Percentiles rank a stretch among this genome's conserved stretches.
phyloP scores from a whole-genome alignment of 2,329 filamentous ascomycete species.

The Fusarium nisikadoi region DNA sequence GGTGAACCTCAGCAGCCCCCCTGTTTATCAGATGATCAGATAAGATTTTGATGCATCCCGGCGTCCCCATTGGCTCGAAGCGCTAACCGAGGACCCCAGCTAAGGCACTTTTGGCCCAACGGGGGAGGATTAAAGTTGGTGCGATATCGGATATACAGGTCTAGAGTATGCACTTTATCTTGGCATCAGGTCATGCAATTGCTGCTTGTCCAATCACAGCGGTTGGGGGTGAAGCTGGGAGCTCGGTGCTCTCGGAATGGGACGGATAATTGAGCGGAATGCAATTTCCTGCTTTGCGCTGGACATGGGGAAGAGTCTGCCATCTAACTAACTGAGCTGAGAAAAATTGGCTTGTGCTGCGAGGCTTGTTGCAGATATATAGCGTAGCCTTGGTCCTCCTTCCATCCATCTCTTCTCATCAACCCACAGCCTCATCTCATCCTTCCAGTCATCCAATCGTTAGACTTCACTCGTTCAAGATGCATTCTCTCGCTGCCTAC shows the following conservation, averaged over 20 bases:
- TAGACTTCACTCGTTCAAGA: slow-evolving; percentile 12
- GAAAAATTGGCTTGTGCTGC: not conserved
- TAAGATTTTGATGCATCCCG: slow-evolving; percentile 37
- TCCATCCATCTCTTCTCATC: not conserved
- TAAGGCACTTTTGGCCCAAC: not conserved
- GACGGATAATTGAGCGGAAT: not conserved
- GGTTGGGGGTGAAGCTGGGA: rapidly evolving
- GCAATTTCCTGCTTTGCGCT: not conserved
- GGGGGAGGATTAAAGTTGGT: not conserved
- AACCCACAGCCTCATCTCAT: not conserved
- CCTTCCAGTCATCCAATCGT: not conserved
- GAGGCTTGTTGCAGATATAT: slow-evolving; percentile 8
- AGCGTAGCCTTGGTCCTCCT: slow-evolving; percentile 1
- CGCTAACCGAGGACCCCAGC: not conserved
- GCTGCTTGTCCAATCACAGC: not conserved
- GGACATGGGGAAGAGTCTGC: not conserved
- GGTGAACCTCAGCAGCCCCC: not conserved
- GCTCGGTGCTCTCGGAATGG: not conserved
- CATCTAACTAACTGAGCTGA: not conserved
- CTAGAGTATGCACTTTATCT: slow-evolving; percentile 8
- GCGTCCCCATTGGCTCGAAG: slow-evolving; percentile 5
- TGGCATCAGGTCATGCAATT: slow-evolving; percentile 31
- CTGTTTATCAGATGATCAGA: slow-evolving; percentile 45
- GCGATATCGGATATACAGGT: slow-evolving; percentile 21
- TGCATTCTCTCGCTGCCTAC: slow-evolving; percentile 31